These are phyloP conservation scores for Phialophora macrospora DNA, from an alignment of 2,329 filamentous ascomycete genomes.

Conservation along the genomic window DNA sequence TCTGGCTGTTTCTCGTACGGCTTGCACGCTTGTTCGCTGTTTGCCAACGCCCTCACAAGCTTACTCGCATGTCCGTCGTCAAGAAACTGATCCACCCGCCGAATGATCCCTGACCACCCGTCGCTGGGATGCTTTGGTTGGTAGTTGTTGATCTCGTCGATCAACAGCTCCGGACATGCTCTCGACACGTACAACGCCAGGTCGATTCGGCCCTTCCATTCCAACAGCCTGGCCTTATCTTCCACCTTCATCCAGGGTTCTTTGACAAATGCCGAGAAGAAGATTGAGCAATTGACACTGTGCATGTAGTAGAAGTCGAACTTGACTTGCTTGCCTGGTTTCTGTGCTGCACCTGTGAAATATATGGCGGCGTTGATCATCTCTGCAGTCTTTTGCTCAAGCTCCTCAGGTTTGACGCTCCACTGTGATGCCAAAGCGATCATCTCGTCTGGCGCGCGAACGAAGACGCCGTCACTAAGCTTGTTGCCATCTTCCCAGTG, in stretches of 20 bases:
- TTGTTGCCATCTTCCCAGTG: constrained; percentile 64
- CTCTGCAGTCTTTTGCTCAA: constrained; percentile 64
- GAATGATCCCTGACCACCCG: constrained; percentile 53
- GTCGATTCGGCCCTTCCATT: constrained; percentile 80
- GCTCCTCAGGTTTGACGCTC: constrained; percentile 58
- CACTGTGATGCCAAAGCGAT: constrained; percentile 65
- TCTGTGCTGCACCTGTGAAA: constrained; percentile 66
- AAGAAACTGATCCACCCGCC: constrained; percentile 50
- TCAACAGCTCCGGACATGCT: constrained; percentile 63
- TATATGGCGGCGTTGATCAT: constrained; percentile 71
- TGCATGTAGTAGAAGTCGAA: constrained; percentile 88
- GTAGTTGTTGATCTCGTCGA: constrained; percentile 67
- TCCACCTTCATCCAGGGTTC: constrained; percentile 64
- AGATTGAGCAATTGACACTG: constrained; percentile 76
- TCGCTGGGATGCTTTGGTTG: constrained; percentile 52
- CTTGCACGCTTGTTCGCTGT: constrained; percentile 62
- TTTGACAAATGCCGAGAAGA: constrained; percentile 64
- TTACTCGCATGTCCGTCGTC: constrained; percentile 88
- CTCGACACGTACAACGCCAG: constrained; percentile 75
- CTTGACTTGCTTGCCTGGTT: constrained; percentile 68
- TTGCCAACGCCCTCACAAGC: constrained; percentile 69
- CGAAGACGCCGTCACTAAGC: constrained; percentile 70
- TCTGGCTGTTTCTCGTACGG: constrained; percentile 44
- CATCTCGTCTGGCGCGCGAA: constrained; percentile 67
- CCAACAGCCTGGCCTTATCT: constrained; percentile 71